A percentile compares a stretch with the other conserved stretches of the same genome.
phyloP scores from a whole-genome alignment of 2,329 filamentous ascomycete species.

The Calonectria hongkongensis region DNA sequence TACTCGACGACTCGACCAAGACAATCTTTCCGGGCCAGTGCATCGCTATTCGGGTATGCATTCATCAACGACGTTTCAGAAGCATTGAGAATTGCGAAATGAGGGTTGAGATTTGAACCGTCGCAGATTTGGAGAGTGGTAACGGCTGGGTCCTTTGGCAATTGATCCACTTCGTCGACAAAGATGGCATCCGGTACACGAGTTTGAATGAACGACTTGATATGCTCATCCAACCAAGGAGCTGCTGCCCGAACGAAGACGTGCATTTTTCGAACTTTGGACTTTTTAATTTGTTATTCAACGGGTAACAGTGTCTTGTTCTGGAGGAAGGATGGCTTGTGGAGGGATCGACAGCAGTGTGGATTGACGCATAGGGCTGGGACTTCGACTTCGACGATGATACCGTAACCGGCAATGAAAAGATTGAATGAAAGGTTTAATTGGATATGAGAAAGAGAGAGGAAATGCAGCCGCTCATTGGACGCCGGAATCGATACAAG shows the following conservation, averaged over 20 bases:
- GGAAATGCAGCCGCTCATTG: not conserved
- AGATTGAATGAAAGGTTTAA: not conserved
- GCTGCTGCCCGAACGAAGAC: constrained; percentile 49
- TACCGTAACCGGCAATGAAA: not conserved
- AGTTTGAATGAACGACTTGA: constrained; percentile 55
- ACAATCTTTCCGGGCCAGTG: constrained; percentile 61
- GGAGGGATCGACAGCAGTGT: constrained; percentile 12
- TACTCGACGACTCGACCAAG: constrained; percentile 60
- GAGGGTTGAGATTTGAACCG: constrained; percentile 59
- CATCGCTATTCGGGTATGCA: constrained; percentile 63
- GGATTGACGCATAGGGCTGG: constrained; percentile 20
- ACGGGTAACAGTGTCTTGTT: not conserved
- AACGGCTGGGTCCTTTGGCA: constrained; percentile 51
- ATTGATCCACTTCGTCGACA: constrained; percentile 53
- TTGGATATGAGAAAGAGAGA: constrained; percentile 10
- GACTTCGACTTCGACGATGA: constrained; percentile 1
- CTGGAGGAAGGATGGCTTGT: constrained; percentile 20
- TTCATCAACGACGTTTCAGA: constrained; percentile 58
- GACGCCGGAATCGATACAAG: not conserved
- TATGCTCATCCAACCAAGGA: constrained; percentile 59
- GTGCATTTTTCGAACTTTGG: constrained; percentile 43
- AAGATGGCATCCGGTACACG: constrained; percentile 57
- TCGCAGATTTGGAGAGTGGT: constrained; percentile 59
- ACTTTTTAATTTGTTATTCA: not conserved
- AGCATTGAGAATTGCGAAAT: constrained; percentile 59